These are phyloP conservation scores for Epichloe gansuensis DNA, from an alignment of 2,329 filamentous ascomycete genomes.

Conservation along the genomic window DNA sequence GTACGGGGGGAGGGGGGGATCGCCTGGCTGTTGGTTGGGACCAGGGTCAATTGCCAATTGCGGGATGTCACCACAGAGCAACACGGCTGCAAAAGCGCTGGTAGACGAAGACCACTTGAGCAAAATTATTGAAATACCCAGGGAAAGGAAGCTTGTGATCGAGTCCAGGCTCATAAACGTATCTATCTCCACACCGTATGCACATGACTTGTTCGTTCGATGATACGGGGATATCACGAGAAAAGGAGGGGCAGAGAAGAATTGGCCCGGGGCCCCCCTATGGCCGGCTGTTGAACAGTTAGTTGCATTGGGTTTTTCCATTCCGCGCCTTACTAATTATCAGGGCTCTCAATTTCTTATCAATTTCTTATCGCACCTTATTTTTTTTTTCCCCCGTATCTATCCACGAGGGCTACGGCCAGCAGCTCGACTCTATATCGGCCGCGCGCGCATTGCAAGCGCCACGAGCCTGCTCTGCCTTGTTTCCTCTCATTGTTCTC, in stretches of 20 bases:
- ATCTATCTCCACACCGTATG: too few species aligned
- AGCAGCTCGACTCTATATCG: background rate
- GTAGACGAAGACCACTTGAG: too few species aligned
- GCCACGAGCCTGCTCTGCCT: background rate
- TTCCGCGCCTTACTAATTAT: conserved; percentile 10
- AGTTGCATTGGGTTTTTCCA: conserved; percentile 3
- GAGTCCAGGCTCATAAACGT: too few species aligned
- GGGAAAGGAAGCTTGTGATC: too few species aligned
- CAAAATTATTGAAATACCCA: too few species aligned
- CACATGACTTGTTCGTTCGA: too few species aligned
- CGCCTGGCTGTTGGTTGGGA: background rate
- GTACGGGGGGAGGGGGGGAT: background rate
- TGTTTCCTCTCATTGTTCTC: background rate
- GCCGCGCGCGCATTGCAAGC: background rate
- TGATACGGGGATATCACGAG: background rate
- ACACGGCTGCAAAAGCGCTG: background rate
- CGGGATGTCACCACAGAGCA: background rate
- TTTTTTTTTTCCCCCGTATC: conserved; percentile 8
- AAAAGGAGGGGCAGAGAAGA: background rate
- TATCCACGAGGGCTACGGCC: background rate
- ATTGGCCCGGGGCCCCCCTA: too few species aligned
- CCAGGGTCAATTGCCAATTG: background rate
- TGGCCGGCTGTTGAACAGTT: background rate
- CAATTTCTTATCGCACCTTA: conserved; percentile 12
- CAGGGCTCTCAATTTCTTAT: background rate